Base-by-base conservation (phyloP, 495 filamentous ascomycete species). In the Endocarpon pusillum region DNA sequence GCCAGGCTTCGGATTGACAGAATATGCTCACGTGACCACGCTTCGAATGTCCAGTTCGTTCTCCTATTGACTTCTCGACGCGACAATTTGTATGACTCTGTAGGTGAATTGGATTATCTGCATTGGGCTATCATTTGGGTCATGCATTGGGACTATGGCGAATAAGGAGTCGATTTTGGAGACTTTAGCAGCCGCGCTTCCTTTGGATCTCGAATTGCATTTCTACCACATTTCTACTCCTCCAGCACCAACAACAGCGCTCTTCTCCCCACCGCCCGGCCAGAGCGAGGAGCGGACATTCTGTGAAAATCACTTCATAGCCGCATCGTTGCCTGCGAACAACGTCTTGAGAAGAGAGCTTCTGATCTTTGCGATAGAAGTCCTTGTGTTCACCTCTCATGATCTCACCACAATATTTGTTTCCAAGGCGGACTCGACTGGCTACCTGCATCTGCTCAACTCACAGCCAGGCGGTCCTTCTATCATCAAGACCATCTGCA, bases 391-490 rank as follows among this genome's bases (percentile, higher is more conserved):
- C 50, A 67, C 79, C 15, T 91, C 81, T 21, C 70, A 70, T 40
- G 69, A 72, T 54, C 67, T 80, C 21, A 91, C 78, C 3, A 92
- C 76, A 22, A 67, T 96, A 21, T 99, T 96, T 55, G 75, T 99
- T 23, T 85, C 83, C 36, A 99, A 99, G 57, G 89, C 89, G 32
- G 89, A 99, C 54, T 94, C 87, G 11, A 94, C 86, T 1, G 89
- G 89, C 30, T 87, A 81, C 43, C 55, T 94, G 18, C 63, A 78
- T 46, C 58, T 76, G 0, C 64, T 84, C 23, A 54, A 67, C 19
- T 67, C 2, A 58, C 64, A 29, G 67, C 67, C 12, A 69, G 69
- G 3, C 67, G n/a, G n/a, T n/a, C n/a, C n/a, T n/a, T 94, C 84
- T 1, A 71, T 81, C 0, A 61, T 94, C 19, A 70, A 73, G 47